A percentile compares a stretch with the other conserved stretches of the same genome.
phyloP scores from a whole-genome alignment of 371 early-diverging fungal species.

The Mucor indicus region DNA sequence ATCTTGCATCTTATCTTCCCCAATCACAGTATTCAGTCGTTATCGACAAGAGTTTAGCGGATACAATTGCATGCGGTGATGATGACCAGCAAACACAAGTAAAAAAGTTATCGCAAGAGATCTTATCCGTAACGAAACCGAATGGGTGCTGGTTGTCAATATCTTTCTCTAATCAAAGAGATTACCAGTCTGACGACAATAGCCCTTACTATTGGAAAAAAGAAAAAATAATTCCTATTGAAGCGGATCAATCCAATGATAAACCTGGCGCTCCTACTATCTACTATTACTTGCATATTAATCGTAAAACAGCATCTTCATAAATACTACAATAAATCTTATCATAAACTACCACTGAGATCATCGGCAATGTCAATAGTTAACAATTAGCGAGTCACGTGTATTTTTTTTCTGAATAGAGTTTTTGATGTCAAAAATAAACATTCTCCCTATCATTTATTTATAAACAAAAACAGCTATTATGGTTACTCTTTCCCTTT shows the following conservation, averaged over 20 bases:
- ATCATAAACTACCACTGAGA: too few species aligned
- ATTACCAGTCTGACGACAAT: slow-evolving; percentile 8
- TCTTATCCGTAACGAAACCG: slow-evolving; percentile 16
- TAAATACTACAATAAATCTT: too few species aligned
- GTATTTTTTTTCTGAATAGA: too few species aligned
- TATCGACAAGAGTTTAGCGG: slow-evolving; percentile 41
- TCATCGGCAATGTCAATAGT: too few species aligned
- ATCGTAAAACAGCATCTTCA: too few species aligned
- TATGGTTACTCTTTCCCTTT: too few species aligned
- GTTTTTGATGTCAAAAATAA: too few species aligned
- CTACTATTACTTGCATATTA: slow-evolving; percentile 26
- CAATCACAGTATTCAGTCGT: slow-evolving; percentile 18
- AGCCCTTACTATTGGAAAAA: slow-evolving; percentile 13
- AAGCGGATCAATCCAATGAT: slow-evolving; percentile 22
- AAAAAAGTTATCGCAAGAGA: slow-evolving; percentile 14
- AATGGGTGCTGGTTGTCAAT: slow-evolving; percentile 29
- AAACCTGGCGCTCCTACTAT: slow-evolving; percentile 33
- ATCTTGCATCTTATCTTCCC: slow-evolving; percentile 5
- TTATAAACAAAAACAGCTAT: too few species aligned
- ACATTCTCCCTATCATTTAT: too few species aligned
- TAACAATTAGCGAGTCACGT: too few species aligned
- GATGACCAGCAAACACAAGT: slow-evolving; percentile 21
- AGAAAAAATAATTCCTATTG: slow-evolving; percentile 20
- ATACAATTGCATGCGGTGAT: slow-evolving; percentile 46
- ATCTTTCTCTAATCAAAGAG: slow-evolving; percentile 29